Conservation (phyloP, 345 rosid species). For the Eucalyptus paniculata region DNA sequence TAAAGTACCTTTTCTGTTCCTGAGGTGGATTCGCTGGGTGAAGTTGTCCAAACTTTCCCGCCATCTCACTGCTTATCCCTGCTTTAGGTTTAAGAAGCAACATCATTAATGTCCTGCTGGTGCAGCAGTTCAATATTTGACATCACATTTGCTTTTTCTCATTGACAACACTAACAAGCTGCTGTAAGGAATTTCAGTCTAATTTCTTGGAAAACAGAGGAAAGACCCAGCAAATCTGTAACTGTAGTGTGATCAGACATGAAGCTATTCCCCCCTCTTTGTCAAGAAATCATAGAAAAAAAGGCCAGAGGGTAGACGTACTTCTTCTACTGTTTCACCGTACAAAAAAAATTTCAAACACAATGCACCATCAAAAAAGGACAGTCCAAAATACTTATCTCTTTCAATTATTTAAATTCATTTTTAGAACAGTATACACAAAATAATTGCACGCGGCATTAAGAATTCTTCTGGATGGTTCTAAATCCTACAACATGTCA, state of each 20-base stretch:
- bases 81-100: not conserved
- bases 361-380: not conserved
- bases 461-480: not conserved
- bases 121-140: not conserved
- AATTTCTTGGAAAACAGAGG: not conserved
- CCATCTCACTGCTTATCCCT: slow-evolving; percentile 26
- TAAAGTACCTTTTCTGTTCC: slow-evolving; percentile 37
- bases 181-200: not conserved
- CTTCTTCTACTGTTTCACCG: not conserved
- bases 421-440: not conserved
- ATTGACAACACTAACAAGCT: not conserved
- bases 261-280: not conserved
- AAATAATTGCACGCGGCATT: not conserved
- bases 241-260: not conserved
- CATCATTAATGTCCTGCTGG: not conserved
- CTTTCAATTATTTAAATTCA: not conserved
- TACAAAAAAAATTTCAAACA: not conserved
- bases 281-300: not conserved
- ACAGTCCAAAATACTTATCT: not conserved
- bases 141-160: not conserved
- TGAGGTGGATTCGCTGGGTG: slow-evolving; percentile 7
- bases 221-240: not conserved
- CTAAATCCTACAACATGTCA: not conserved
- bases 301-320: not conserved
- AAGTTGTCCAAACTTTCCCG: slow-evolving; percentile 4